Conservation (phyloP, 1,284 basidiomycete genomes). For the Ustilago loliicola region DNA sequence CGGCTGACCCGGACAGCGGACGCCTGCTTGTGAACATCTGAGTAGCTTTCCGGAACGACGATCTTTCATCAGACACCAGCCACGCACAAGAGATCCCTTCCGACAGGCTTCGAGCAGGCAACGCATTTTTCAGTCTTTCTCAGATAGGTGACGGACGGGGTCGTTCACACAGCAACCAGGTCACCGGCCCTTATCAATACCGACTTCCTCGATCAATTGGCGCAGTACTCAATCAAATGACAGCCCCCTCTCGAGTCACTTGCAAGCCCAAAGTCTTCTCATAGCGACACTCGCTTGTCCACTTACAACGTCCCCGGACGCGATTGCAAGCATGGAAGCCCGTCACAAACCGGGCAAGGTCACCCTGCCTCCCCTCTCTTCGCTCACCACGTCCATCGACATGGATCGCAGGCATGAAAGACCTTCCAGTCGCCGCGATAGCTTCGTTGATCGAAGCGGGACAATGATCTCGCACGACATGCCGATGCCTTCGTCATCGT, state of each 20-base stretch:
- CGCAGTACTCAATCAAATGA: constrained; percentile 5
- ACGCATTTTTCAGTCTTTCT: background rate
- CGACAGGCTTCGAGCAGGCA: background rate
- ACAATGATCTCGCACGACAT: background rate
- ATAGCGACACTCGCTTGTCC: background rate
- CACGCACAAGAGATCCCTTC: background rate
- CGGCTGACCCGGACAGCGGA: constrained; percentile 3
- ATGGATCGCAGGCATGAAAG: constrained; percentile 16
- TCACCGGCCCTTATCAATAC: background rate
- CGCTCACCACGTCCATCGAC: constrained; percentile 38
- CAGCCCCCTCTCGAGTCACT: background rate
- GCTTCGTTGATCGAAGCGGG: background rate
- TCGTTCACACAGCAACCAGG: background rate
- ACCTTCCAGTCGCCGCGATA: background rate
- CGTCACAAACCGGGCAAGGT: constrained; percentile 22
- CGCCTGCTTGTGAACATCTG: constrained; percentile 13
- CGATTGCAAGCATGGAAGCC: constrained; percentile 17
- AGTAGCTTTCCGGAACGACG: background rate
- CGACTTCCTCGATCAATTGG: background rate
- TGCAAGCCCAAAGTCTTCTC: background rate
- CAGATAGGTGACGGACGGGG: background rate
- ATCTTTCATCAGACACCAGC: background rate
- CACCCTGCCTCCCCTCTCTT: constrained; percentile 40
- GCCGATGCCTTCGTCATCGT: background rate
- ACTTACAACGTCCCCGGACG: background rate